These are phyloP conservation scores for Monosporozyma aquatica DNA, from an alignment of 805 yeast species.

Conservation along the genomic window DNA sequence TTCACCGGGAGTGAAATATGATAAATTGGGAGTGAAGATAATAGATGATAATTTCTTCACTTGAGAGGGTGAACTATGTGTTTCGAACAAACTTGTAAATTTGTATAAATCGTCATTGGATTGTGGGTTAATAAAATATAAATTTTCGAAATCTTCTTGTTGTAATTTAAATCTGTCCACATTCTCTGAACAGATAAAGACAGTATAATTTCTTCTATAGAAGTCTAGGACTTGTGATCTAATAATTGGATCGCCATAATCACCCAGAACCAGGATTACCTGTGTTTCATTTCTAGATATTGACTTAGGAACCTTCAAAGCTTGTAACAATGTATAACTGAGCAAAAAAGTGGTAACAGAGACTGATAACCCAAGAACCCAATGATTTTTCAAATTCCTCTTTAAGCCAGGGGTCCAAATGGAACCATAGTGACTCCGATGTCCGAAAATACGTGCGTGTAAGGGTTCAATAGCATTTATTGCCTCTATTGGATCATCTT, in stretches of 20 bases:
- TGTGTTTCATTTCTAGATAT: background rate
- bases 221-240: constrained; percentile 31
- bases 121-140: constrained; percentile 20
- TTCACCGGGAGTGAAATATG: constrained; percentile 26
- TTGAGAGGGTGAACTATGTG: background rate
- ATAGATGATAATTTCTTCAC: constrained; percentile 17
- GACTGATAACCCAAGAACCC: background rate
- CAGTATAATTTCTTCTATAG: constrained; percentile 27
- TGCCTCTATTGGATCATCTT: background rate
- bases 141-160: constrained; percentile 26
- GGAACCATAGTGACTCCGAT: background rate
- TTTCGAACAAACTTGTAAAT: constrained; percentile 13
- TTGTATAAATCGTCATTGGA: constrained; percentile 16
- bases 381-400: background rate
- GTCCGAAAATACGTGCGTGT: background rate
- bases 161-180: constrained; percentile 15
- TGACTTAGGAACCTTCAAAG: background rate
- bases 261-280: constrained; percentile 23
- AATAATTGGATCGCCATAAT: constrained; percentile 29
- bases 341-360: background rate
- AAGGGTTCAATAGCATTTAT: background rate
- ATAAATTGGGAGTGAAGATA: constrained; percentile 27
- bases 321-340: background rate
- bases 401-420: background rate
- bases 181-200: constrained; percentile 26